These are phyloP conservation scores for Zymoseptoria pseudotritici DNA, from an alignment of 2,329 filamentous ascomycete species.

Conservation along the genomic window DNA sequence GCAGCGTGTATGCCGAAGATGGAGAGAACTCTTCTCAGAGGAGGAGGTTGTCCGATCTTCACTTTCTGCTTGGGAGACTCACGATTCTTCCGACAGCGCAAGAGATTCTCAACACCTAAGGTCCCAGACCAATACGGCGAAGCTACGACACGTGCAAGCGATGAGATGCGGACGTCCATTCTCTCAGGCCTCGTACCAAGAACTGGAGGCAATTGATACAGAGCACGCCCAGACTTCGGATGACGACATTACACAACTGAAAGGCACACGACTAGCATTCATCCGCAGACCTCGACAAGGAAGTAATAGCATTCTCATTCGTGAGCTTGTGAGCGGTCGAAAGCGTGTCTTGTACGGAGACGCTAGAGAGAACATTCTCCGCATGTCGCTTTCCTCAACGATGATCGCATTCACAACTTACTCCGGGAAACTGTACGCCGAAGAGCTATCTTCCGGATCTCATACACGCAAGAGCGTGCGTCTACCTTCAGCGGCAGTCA, in stretches of 20 bases:
- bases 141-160: constrained; percentile 12
- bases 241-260: too few species aligned
- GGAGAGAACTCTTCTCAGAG: too few species aligned
- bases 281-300: constrained; percentile 1
- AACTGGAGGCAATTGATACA: too few species aligned
- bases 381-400: too few species aligned
- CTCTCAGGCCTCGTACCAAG: too few species aligned
- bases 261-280: constrained; percentile 12
- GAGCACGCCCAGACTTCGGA: too few species aligned
- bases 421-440: constrained; percentile 8
- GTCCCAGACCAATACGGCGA: background rate
- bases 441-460: too few species aligned
- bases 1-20: constrained; percentile 28
- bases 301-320: constrained; percentile 9
- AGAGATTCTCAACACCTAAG: background rate
- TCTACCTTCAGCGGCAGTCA: background rate
- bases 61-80: too few species aligned
- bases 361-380: too few species aligned
- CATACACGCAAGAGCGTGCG: background rate
- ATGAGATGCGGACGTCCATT: constrained; percentile 12
- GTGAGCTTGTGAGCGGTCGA: too few species aligned
- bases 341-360: too few species aligned
- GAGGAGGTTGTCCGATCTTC: too few species aligned
- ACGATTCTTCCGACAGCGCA: constrained; percentile 9
- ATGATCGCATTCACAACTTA: constrained; percentile 10